A percentile compares a stretch with the other conserved stretches of the same genome.
phyloP scores from a whole-genome alignment of 768 basidiomycete genomes.

The Tylopilus rubrobrunneus region DNA sequence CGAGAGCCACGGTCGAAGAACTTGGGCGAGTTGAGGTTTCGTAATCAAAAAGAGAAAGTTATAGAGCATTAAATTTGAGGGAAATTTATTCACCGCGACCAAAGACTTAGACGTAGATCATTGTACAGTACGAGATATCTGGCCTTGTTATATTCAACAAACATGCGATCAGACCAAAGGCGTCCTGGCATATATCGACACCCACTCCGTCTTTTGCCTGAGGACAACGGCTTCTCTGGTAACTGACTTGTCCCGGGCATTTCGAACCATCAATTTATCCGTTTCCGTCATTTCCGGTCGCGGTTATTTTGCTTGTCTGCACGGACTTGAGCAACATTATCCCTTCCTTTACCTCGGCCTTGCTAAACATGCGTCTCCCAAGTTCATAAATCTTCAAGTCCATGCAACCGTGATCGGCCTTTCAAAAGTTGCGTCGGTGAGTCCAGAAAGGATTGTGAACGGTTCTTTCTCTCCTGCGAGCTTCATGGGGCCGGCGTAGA shows the following conservation, averaged over 20 bases:
- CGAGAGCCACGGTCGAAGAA: too few species aligned
- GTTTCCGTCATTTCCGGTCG: constrained; percentile 16
- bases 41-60: too few species aligned
- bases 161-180: neutral
- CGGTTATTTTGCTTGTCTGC: constrained; percentile 15
- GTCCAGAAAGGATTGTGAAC: constrained; percentile 6
- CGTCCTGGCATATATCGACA: constrained; percentile 3
- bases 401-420: too few species aligned
- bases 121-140: too few species aligned
- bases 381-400: neutral
- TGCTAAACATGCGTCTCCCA: neutral
- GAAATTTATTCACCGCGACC: too few species aligned
- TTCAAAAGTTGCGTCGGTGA: constrained; percentile 6
- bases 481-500: neutral
- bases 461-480: constrained; percentile 6
- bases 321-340: constrained; percentile 12
- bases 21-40: too few species aligned
- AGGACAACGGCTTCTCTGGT: constrained; percentile 1
- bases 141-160: too few species aligned
- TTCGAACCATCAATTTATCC: constrained; percentile 13
- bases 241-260: neutral
- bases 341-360: constrained; percentile 17
- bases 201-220: constrained; percentile 15
- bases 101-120: too few species aligned
- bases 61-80: too few species aligned